Percentiles rank a stretch among this genome's conserved stretches.
Conservation (phyloP, 2,329 filamentous ascomycete species). For the Cladosporium austrohemisphaericum region DNA sequence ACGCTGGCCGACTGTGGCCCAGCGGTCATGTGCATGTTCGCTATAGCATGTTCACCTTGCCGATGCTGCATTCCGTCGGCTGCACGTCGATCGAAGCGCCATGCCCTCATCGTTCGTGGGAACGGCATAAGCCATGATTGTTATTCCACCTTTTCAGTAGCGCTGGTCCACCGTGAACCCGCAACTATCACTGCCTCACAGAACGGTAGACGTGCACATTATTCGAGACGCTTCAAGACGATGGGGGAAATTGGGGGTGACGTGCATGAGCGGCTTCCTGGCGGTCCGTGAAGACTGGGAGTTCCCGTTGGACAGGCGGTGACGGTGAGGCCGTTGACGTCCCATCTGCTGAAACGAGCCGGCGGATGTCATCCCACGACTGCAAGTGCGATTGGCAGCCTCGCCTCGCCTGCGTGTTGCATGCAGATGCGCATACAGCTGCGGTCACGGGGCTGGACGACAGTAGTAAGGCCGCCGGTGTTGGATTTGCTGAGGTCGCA, state of each 20-base stretch:
- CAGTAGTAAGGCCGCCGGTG: no score
- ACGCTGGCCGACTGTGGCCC: neutral
- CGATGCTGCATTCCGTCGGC: no score
- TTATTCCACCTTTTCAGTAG: no score
- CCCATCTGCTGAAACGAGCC: slow-evolving; percentile 3
- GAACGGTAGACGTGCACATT: slow-evolving; percentile 4
- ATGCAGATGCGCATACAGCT: slow-evolving; percentile 1
- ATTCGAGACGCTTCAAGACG: no score
- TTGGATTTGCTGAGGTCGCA: slow-evolving; percentile 5
- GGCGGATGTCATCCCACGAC: slow-evolving; percentile 5
- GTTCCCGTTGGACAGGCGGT: slow-evolving; percentile 5
- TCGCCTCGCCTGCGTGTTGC: neutral
- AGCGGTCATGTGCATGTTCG: slow-evolving; percentile 1
- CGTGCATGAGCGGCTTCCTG: slow-evolving; percentile 10
- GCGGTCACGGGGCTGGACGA: no score
- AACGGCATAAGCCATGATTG: no score
- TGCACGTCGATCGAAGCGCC: no score
- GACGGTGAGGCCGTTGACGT: slow-evolving; percentile 3
- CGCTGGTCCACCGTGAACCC: no score
- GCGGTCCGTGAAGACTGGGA: slow-evolving; percentile 15
- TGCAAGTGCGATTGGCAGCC: slow-evolving; percentile 9
- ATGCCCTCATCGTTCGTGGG: no score
- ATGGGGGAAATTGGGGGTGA: no score
- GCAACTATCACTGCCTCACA: no score
- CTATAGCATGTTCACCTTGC: no score